phyloP scores from a whole-genome alignment of 805 yeast species.

The Torulaspora maleeae region DNA sequence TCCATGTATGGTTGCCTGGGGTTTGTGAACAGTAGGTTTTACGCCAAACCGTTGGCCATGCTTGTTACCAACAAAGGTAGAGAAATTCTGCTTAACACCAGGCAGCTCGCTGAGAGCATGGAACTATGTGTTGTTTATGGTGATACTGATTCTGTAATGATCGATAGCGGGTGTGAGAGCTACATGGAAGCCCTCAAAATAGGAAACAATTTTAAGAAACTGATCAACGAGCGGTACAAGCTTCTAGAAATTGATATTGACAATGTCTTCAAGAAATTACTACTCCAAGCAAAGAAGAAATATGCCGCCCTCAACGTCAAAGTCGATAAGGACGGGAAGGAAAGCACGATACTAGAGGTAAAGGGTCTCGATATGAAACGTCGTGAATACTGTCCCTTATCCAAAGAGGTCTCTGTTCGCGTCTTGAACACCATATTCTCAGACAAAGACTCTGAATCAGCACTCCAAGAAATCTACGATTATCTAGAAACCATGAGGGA shows the following conservation, averaged over 20 bases:
- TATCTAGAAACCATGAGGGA: constrained; percentile 58
- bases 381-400: constrained; percentile 90
- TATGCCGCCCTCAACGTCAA: constrained; percentile 84
- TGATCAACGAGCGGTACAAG: constrained; percentile 84
- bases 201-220: constrained; percentile 77
- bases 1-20: constrained; percentile 99
- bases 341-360: constrained; percentile 65
- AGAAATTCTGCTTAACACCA: constrained; percentile 88
- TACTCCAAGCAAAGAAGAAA: constrained; percentile 93
- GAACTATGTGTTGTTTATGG: constrained; percentile 89
- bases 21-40: constrained; percentile 83
- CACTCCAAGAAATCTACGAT: constrained; percentile 63
- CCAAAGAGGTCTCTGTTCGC: constrained; percentile 79
- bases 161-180: constrained; percentile 74
- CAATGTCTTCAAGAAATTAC: constrained; percentile 78
- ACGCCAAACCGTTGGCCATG: constrained; percentile 95
- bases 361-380: constrained; percentile 96
- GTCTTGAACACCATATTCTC: constrained; percentile 68
- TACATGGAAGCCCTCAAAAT: constrained; percentile 71
- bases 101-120: constrained; percentile 83
- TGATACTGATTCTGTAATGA: constrained; percentile 99
- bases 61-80: constrained; percentile 92
- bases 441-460: constrained; percentile 71
- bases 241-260: constrained; percentile 92
- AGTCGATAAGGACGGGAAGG: constrained; percentile 49